Base-by-base conservation (phyloP, 331 rosid species). In the Quercus phellos region DNA sequence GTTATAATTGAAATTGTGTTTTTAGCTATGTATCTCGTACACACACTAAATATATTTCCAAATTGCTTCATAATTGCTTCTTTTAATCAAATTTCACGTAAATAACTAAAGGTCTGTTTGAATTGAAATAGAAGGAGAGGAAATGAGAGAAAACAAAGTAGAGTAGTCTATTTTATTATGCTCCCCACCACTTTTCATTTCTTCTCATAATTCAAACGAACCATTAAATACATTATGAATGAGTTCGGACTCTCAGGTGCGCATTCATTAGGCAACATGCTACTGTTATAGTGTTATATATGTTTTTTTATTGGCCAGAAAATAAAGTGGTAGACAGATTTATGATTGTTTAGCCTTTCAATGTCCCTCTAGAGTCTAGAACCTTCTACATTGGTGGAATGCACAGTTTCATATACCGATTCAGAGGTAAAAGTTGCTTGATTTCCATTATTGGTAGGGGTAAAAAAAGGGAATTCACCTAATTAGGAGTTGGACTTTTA, bases 171-270 rank as follows among this genome's bases (percentile, higher is more conserved):
- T 35, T 35, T 0, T 7, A 35, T 7, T 35, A 0, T 6, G 0
- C 0, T 7, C 0, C 0, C 38, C 1, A 0, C 0, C 0, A 6
- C 12, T 38, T 0, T 0, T 2, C 0, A 0, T 8, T 38, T 0
- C 0, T 8, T 0, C 3, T 38, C 3, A 38, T 3, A 8, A 38
- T 38, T 38, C 0, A 8, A 38, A 38, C 12, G 3, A 3, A 38
- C 12, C 1, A 38, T 38, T 8, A 38, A 38, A 38, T 38, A 35
- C 0, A 2, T 8, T 11, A 0, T 7, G 11, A 38, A 3, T 7
- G 0, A 7, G 46, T 11, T 38, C 46, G 3, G 46, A 38, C 3
- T 38, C 12, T 0, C 0, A 38, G 3, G 2, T 4, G 2, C 6
- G 2, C 14, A 10, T 46, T 46, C 17, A 7, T 9, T 58, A 10